These are phyloP conservation scores for Fusarium keratoplasticum DNA, from an alignment of 2,329 filamentous ascomycete species.

Conservation along the genomic window DNA sequence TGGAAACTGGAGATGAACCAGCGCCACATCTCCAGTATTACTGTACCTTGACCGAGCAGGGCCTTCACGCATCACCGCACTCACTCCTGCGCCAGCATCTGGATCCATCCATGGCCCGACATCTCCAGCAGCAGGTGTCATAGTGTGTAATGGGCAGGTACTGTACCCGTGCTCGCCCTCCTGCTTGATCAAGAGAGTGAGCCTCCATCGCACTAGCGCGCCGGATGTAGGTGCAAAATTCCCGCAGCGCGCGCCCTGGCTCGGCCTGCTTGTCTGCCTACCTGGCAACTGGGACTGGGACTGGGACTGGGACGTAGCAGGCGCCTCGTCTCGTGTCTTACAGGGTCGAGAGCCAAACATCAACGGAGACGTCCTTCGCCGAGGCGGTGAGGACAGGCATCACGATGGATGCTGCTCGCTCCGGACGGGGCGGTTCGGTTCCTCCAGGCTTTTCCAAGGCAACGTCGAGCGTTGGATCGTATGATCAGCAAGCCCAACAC, in stretches of 20 bases:
- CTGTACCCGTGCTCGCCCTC: not conserved
- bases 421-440: not conserved
- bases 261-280: not conserved
- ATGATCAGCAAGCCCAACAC: conserved; percentile 22
- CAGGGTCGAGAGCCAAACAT: conserved; percentile 18
- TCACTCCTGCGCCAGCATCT: not conserved
- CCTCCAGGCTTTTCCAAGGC: conserved; percentile 1
- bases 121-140: conserved; percentile 5
- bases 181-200: not conserved
- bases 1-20: not conserved
- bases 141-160: conserved; percentile 1
- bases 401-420: not conserved
- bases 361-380: conserved; percentile 5
- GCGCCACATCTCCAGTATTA: conserved; percentile 8
- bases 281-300: not conserved
- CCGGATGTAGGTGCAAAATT: conserved; percentile 22
- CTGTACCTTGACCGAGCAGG: not conserved
- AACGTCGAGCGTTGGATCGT: conserved; percentile 26
- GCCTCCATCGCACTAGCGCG: conserved; percentile 16
- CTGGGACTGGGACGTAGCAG: conserved; percentile 6
- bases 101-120: not conserved
- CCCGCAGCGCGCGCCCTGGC: conserved; percentile 10
- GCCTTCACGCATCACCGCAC: not conserved
- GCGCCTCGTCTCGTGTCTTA: conserved; percentile 1
- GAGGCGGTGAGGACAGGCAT: conserved; percentile 30